These are phyloP conservation scores for Pisolithus tinctorius DNA, from an alignment of 768 basidiomycete species.

Conservation along the genomic window DNA sequence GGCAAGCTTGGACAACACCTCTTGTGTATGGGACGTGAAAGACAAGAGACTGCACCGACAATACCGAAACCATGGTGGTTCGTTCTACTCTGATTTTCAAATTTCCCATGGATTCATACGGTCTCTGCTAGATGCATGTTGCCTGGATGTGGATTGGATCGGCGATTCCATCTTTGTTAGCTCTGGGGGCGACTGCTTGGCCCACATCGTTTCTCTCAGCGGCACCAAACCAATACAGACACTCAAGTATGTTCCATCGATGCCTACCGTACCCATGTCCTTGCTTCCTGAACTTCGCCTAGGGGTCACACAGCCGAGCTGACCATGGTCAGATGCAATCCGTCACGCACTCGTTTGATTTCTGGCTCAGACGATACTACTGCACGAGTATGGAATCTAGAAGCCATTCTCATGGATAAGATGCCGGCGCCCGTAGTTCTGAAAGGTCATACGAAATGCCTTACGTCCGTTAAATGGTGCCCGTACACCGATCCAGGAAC, in stretches of 20 bases:
- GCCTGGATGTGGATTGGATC: slow-evolving; percentile 78
- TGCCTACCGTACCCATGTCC: neutral
- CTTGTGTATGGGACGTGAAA: slow-evolving; percentile 73
- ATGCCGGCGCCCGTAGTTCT: slow-evolving; percentile 31
- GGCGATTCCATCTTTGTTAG: slow-evolving; percentile 64
- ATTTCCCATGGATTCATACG: slow-evolving; percentile 4
- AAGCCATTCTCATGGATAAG: slow-evolving; percentile 32
- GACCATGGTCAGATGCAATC: slow-evolving; percentile 69
- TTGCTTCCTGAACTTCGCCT: slow-evolving; percentile 5
- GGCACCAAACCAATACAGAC: slow-evolving; percentile 49
- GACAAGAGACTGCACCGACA: slow-evolving; percentile 56
- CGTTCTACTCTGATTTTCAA: slow-evolving; percentile 5
- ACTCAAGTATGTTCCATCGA: slow-evolving; percentile 43
- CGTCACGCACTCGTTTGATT: slow-evolving; percentile 58
- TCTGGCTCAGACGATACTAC: slow-evolving; percentile 81
- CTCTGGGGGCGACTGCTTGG: slow-evolving; percentile 61
- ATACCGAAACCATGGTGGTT: slow-evolving; percentile 62
- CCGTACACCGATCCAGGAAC: slow-evolving; percentile 40
- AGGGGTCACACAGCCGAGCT: slow-evolving; percentile 75
- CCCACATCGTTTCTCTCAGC: slow-evolving; percentile 56
- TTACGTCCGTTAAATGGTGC: slow-evolving; percentile 68
- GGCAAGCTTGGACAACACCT: slow-evolving; percentile 71
- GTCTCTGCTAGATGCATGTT: slow-evolving; percentile 47
- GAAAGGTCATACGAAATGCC: slow-evolving; percentile 57
- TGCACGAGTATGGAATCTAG: slow-evolving; percentile 69